A percentile compares a stretch with the other conserved stretches of the same genome.
These are phyloP conservation scores for Bromus sterilis DNA, from an alignment of 176 grass and related monocot genomes.

Conservation along the genomic window DNA sequence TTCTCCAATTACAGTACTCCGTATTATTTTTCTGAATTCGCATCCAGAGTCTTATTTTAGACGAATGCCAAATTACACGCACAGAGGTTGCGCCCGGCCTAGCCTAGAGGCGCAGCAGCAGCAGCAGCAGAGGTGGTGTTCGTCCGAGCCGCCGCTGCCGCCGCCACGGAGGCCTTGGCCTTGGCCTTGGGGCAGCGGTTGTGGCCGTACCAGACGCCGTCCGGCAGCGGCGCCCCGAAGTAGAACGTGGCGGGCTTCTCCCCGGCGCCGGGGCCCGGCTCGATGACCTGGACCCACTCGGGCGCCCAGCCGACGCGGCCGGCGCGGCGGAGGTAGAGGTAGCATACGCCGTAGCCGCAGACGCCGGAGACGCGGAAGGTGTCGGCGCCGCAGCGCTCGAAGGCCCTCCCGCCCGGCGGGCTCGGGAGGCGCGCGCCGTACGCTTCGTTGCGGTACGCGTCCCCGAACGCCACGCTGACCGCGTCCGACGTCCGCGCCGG, in stretches of 20 bases:
- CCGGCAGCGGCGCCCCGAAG: constrained; percentile 52
- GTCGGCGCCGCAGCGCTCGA: constrained; percentile 69
- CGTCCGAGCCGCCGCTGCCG: neutral
- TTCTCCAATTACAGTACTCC: too few species aligned
- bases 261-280: constrained; percentile 7
- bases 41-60: neutral
- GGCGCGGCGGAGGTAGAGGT: constrained; percentile 66
- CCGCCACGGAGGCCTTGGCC: neutral
- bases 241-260: constrained; percentile 49
- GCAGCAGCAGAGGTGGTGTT: neutral
- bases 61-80: neutral
- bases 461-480: constrained; percentile 74
- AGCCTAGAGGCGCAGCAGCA: neutral
- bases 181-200: constrained; percentile 47
- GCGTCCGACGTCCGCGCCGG: constrained; percentile 41
- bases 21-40: neutral
- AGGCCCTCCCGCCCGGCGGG: neutral
- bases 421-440: constrained; percentile 52
- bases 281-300: constrained; percentile 55
- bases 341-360: constrained; percentile 86
- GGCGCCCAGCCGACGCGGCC: constrained; percentile 73
- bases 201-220: constrained; percentile 71
- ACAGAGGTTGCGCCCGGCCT: neutral
- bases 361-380: constrained; percentile 54
- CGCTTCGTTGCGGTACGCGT: constrained; percentile 67